These are phyloP conservation scores for Xylariaceae sp. DNA, from an alignment of 2,329 filamentous ascomycete species.

Conservation along the genomic window DNA sequence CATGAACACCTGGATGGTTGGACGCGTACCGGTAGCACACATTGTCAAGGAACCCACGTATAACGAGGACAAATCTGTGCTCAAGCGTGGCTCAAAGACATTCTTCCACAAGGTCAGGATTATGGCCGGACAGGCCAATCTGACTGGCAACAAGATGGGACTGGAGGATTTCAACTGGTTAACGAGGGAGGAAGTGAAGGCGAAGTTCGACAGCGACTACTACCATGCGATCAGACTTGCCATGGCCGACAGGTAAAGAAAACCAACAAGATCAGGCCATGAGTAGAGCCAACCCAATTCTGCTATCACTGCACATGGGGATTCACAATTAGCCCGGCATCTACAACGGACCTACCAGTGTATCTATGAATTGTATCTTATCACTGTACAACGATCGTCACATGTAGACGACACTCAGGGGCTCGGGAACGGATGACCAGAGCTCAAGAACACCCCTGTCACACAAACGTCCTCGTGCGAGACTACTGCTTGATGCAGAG, in stretches of 20 bases:
- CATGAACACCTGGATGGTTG: constrained; percentile 99
- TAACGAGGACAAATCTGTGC: constrained; percentile 39
- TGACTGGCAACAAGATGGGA: constrained; percentile 65
- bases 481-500: not conserved
- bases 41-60: constrained; percentile 52
- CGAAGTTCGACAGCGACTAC: constrained; percentile 61
- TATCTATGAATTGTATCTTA: constrained; percentile 29
- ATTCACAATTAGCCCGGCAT: constrained; percentile 5
- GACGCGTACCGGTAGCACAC: constrained; percentile 82
- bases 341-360: constrained; percentile 14
- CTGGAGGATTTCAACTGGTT: constrained; percentile 88
- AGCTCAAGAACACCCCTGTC: not conserved
- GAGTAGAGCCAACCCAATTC: constrained; percentile 2
- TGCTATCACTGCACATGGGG: constrained; percentile 5
- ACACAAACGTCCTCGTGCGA: not conserved
- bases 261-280: not conserved
- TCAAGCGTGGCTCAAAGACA: constrained; percentile 65
- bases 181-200: constrained; percentile 77
- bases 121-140: constrained; percentile 89
- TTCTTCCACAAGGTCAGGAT: constrained; percentile 97
- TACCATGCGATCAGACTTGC: constrained; percentile 74
- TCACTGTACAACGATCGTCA: constrained; percentile 20
- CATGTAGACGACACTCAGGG: constrained; percentile 2
- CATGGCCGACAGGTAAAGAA: constrained; percentile 65
- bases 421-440: not conserved